Percentiles rank a stretch among this genome's conserved stretches.
Conservation (phyloP, 2,329 filamentous ascomycete genomes). For the Trichoderma asperellum region DNA sequence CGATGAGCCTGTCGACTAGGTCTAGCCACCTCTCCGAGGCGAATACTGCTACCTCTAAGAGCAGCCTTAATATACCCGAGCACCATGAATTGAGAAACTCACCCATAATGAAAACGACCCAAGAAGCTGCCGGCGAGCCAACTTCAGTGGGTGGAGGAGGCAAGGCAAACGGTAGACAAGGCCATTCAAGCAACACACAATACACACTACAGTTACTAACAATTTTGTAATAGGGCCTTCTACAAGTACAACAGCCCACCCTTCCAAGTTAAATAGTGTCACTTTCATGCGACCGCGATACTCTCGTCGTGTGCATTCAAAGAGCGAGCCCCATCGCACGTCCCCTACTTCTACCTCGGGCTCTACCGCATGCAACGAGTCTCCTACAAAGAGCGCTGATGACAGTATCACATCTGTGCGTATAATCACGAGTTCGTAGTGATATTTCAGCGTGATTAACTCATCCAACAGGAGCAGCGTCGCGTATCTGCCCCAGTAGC, state of each 20-base stretch:
- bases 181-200: neutral
- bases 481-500: slow-evolving; percentile 37
- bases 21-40: slow-evolving; percentile 9
- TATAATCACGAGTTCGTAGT: neutral
- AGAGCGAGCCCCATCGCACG: slow-evolving; percentile 48
- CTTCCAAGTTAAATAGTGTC: neutral
- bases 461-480: slow-evolving; percentile 30
- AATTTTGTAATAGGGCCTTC: neutral
- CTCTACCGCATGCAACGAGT: neutral
- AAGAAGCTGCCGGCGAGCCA: neutral
- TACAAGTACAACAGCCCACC: neutral
- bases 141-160: neutral
- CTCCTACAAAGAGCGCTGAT: neutral
- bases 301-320: slow-evolving; percentile 52
- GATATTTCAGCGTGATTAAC: neutral
- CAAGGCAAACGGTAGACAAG: neutral
- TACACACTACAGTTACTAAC: neutral
- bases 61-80: slow-evolving; percentile 15
- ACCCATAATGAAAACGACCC: slow-evolving; percentile 20
- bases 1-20: slow-evolving; percentile 7
- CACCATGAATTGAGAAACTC: slow-evolving; percentile 31
- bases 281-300: slow-evolving; percentile 43
- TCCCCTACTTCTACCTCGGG: slow-evolving; percentile 36
- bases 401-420: slow-evolving; percentile 20
- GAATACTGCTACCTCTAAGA: slow-evolving; percentile 11